Evolutionary conservation across 1,284 basidiomycete genomes (phyloP), one percentile per base, ranked within the genome.

Genomic region (Sphagnurus paluster): DNA sequence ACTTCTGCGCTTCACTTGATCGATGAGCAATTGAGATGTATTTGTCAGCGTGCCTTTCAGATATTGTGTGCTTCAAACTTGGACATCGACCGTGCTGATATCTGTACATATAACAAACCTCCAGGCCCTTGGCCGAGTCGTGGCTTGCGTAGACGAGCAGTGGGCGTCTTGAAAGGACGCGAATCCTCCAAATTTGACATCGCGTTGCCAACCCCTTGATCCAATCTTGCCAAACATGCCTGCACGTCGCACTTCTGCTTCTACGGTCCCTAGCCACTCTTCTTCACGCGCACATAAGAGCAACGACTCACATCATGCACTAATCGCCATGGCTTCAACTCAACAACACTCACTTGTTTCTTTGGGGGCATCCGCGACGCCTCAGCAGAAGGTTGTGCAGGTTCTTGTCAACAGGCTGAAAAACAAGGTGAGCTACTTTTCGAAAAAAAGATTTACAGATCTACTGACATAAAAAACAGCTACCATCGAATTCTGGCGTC

Each of bases 401-500:
- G 79, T 80, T 30, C 69, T 90, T 53, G 84, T 90, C 38, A 82
- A 79, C 57, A 76, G 87, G 57, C 68, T 90, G 54, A 85, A 80
- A 67, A 77, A 80, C 64, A 89, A 87, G 75, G 88, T 81, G 39
- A 16, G 63, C 56, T 2, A 17, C 23, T 14, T 25, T 26, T 4
- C 14, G n/a, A 20, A 21, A 13, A 5, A 33, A 29, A 34, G 30
- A 13, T 21, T 13, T 44, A 23, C 4, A 44, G 19, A 25, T 20
- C 38, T 5, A 4, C 33, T 52, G 30, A 52, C 39, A 40, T 13
- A 36, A 16, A 11, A 10, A 13, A 13, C 29, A 95, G 92, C 76
- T 95, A n/a, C 93, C 92, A 46, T 86, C 82, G 59, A 80, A 90
- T 67, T 93, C 91, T 28, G 92, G 92, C 10, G 72, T 79, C 33